These are phyloP conservation scores for Moesziomyces globuligerus DNA, from an alignment of 1,284 basidiomycete genomes.

Conservation along the genomic window DNA sequence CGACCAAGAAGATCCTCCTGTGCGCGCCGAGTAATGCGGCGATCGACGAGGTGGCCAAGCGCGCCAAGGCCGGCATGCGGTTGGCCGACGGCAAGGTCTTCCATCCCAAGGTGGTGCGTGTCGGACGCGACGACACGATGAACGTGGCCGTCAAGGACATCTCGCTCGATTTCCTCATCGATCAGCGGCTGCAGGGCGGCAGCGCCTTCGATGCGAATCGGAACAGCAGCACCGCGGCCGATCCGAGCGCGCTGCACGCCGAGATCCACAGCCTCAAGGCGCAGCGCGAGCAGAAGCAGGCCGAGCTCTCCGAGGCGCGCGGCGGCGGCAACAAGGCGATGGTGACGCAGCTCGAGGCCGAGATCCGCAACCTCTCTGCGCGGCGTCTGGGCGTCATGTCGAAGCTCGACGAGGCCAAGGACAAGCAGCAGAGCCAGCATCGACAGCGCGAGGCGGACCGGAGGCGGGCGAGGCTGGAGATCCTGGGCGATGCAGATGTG, in stretches of 20 bases:
- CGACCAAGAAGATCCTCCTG: slow-evolving; percentile 80
- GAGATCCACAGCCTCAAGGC: slow-evolving; percentile 49
- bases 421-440: slow-evolving; percentile 50
- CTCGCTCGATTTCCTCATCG: slow-evolving; percentile 75
- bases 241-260: slow-evolving; percentile 38
- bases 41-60: slow-evolving; percentile 92
- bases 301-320: slow-evolving; percentile 47
- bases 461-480: slow-evolving; percentile 45
- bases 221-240: slow-evolving; percentile 14
- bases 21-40: slow-evolving; percentile 99
- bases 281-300: slow-evolving; percentile 53
- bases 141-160: slow-evolving; percentile 86
- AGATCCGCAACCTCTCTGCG: slow-evolving; percentile 46
- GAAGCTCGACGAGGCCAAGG: slow-evolving; percentile 59
- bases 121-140: slow-evolving; percentile 83
- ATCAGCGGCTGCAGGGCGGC: slow-evolving; percentile 35
- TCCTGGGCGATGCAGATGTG: slow-evolving; percentile 77
- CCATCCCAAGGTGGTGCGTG: slow-evolving; percentile 83
- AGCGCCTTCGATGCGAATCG: slow-evolving; percentile 19
- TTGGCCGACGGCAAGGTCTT: slow-evolving; percentile 73
- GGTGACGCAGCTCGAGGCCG: slow-evolving; percentile 45
- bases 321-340: slow-evolving; percentile 16
- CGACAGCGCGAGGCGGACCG: slow-evolving; percentile 59
- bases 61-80: slow-evolving; percentile 82
- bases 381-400: slow-evolving; percentile 49